Evolutionary conservation across 129 eudicot species (phyloP).

Genomic region (Chrysanthemum lavandulifolium): DNA sequence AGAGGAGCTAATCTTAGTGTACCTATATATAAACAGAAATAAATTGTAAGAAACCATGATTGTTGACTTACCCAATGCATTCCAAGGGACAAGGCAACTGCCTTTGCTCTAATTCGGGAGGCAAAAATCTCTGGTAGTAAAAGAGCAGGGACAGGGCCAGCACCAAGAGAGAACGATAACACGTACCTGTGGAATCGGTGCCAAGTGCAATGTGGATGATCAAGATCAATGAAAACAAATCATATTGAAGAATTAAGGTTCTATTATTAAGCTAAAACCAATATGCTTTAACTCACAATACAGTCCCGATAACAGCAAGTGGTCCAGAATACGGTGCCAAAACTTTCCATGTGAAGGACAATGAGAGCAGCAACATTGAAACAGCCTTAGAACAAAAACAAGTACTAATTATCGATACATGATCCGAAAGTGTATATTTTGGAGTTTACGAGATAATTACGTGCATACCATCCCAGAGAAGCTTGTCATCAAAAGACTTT

Average conservation of each 20-base stretch:
- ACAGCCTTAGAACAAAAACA: slow-evolving; percentile 52
- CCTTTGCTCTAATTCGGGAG: slow-evolving; percentile 96
- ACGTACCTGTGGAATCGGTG: slow-evolving; percentile 54
- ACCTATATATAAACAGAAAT: background rate
- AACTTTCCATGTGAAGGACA: slow-evolving; percentile 79
- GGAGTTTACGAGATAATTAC: slow-evolving; percentile 9
- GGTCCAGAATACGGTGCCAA: slow-evolving; percentile 89
- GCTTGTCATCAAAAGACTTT: slow-evolving; percentile 83
- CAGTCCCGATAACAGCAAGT: slow-evolving; percentile 87
- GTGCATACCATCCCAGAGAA: slow-evolving; percentile 76
- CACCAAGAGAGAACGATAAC: slow-evolving; percentile 90
- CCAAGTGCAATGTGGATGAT: background rate
- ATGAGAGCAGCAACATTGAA: slow-evolving; percentile 88
- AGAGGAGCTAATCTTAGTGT: background rate
- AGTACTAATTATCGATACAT: background rate
- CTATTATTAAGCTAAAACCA: background rate
- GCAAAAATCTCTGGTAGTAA: slow-evolving; percentile 92
- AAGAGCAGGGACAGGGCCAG: slow-evolving; percentile 97
- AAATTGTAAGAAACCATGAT: background rate
- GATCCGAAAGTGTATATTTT: background rate
- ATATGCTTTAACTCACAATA: slow-evolving; percentile 52
- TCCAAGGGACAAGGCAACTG: slow-evolving; percentile 88
- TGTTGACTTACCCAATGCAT: slow-evolving; percentile 85
- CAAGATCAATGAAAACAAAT: background rate
- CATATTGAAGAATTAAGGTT: background rate